Percentiles rank a stretch among this genome's conserved stretches.
These are phyloP conservation scores for Saccharomyces hybrid DNA, from an alignment of 1,139 yeast species.

Conservation along the genomic window DNA sequence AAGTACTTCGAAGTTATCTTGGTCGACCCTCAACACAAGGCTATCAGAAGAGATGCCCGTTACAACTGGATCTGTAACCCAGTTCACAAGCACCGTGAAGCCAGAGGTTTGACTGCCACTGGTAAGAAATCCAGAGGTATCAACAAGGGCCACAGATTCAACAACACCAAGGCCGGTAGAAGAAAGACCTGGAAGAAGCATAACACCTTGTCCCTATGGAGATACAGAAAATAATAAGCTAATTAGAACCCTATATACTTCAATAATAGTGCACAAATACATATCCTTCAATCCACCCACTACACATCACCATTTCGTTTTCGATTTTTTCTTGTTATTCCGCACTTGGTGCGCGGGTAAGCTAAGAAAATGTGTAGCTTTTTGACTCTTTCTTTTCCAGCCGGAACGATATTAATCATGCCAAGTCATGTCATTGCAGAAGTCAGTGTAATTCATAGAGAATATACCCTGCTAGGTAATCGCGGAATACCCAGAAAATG, in stretches of 20 bases:
- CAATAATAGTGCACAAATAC: not conserved
- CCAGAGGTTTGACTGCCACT: slow-evolving; percentile 96
- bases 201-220: slow-evolving; percentile 98
- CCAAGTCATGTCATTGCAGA: slow-evolving; percentile 2
- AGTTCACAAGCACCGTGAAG: slow-evolving; percentile 99
- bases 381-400: not conserved
- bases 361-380: not conserved
- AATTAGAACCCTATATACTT: slow-evolving; percentile 8
- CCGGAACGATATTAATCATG: slow-evolving; percentile 4
- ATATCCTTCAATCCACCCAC: not conserved
- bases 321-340: not conserved
- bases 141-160: slow-evolving; percentile 98
- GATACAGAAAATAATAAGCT: slow-evolving; percentile 91
- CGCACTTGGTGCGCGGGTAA: not conserved
- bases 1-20: slow-evolving; percentile 97
- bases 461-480: not conserved
- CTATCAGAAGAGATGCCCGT: slow-evolving; percentile 97
- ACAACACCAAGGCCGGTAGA: slow-evolving; percentile 97
- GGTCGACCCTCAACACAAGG: slow-evolving; percentile 97
- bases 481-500: not conserved
- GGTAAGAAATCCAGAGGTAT: slow-evolving; percentile 99
- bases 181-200: slow-evolving; percentile 99
- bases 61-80: slow-evolving; percentile 99
- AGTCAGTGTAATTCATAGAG: not conserved
- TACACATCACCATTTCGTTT: not conserved